These are phyloP conservation scores for Plantago major DNA, from an alignment of 257 asterid genomes.

Conservation along the genomic window DNA sequence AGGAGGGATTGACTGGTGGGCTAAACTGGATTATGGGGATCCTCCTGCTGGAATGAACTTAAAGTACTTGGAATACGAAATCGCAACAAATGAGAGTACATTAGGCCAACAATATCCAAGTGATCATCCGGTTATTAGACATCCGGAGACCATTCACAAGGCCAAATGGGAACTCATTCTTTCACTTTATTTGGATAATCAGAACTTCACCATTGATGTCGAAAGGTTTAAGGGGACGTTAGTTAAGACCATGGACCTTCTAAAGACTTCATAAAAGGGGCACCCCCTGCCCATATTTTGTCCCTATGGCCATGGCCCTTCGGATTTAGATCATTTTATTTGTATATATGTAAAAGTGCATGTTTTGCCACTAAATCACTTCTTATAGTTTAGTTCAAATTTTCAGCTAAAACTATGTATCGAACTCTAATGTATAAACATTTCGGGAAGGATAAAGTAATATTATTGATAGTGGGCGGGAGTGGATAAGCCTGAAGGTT, in stretches of 20 bases:
- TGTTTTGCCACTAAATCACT: too few relatives aligned
- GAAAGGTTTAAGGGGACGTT: conserved; percentile 45
- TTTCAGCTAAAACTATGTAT: too few relatives aligned
- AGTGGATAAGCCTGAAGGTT: too few relatives aligned
- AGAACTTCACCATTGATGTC: conserved; percentile 60
- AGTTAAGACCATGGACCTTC: conserved; percentile 40
- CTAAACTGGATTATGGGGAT: conserved; percentile 51
- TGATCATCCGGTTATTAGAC: conserved; percentile 40
- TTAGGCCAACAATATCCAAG: conserved; percentile 28
- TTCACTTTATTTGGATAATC: conserved; percentile 53
- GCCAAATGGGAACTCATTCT: conserved; percentile 47
- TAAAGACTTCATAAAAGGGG: conserved; percentile 35
- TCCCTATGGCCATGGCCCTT: too few relatives aligned
- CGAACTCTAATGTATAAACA: too few relatives aligned
- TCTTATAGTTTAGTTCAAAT: too few relatives aligned
- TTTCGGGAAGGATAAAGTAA: too few relatives aligned
- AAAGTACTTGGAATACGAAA: conserved; percentile 48
- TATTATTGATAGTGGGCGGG: too few relatives aligned
- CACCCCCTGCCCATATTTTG: too few relatives aligned
- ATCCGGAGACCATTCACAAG: conserved; percentile 42
- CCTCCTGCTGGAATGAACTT: conserved; percentile 59
- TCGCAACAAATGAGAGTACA: conserved; percentile 47
- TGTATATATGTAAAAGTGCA: too few relatives aligned
- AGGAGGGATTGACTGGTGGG: conserved; percentile 50
- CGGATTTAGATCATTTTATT: too few relatives aligned